These are phyloP conservation scores for Myrica gale DNA, from an alignment of 306 rosid species.

Conservation along the genomic window DNA sequence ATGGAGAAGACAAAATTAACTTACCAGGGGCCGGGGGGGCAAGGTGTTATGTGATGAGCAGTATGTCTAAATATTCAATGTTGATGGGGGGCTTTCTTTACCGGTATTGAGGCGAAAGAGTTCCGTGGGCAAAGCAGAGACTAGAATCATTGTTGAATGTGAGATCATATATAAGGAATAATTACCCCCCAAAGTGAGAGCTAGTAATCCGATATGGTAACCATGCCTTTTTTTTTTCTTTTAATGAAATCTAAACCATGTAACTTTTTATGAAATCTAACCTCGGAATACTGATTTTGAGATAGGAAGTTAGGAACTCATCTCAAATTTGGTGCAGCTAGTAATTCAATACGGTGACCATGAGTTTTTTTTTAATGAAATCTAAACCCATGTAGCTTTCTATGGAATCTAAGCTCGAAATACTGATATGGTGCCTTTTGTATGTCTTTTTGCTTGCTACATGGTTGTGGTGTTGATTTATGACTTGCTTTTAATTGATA, in stretches of 20 bases:
- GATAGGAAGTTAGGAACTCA: too few species aligned
- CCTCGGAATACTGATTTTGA: neutral
- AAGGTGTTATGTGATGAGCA: neutral
- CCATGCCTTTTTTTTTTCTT: too few species aligned
- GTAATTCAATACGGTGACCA: too few species aligned
- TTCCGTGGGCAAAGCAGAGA: neutral
- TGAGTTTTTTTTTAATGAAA: too few species aligned
- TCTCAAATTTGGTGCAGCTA: neutral
- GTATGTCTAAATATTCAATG: neutral
- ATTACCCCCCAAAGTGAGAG: too few species aligned
- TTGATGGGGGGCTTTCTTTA: neutral
- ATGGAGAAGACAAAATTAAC: too few species aligned
- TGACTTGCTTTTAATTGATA: neutral
- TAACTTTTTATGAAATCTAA: neutral
- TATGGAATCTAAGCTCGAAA: too few species aligned
- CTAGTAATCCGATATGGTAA: too few species aligned
- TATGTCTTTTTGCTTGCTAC: neutral
- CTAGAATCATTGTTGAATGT: neutral
- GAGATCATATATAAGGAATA: neutral
- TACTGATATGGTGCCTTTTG: too few species aligned
- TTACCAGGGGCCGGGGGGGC: too few species aligned
- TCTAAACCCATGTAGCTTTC: too few species aligned
- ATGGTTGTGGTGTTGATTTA: neutral
- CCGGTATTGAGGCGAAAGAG: neutral
- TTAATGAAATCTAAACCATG: too few species aligned